Conservation (phyloP, 257 asterid species). For the Rehmannia glutinosa region DNA sequence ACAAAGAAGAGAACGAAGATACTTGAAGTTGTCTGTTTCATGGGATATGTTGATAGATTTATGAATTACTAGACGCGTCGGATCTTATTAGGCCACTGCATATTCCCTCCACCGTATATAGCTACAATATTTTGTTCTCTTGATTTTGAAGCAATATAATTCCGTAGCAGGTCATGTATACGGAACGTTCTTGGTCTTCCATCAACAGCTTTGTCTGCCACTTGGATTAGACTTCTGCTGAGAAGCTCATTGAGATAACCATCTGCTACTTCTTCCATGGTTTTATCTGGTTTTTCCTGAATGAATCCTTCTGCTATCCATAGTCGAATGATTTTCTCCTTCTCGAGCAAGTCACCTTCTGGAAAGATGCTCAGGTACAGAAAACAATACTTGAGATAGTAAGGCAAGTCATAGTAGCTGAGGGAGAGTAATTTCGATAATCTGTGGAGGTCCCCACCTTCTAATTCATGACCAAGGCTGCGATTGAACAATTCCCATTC, state of each 20-base stretch:
- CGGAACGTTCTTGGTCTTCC: slow-evolving; percentile 6
- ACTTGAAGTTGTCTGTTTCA: neutral
- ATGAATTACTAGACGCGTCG: neutral
- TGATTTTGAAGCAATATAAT: neutral
- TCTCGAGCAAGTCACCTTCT: slow-evolving; percentile 6
- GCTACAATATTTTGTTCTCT: neutral
- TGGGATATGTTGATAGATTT: neutral
- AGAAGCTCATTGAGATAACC: slow-evolving; percentile 21
- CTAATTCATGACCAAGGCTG: neutral
- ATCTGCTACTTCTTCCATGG: slow-evolving; percentile 22
- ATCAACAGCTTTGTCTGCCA: neutral
- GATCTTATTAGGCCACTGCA: neutral
- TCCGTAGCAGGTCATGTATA: slow-evolving; percentile 21
- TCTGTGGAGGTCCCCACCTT: neutral
- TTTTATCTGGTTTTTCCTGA: slow-evolving; percentile 9
- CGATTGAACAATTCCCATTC: neutral
- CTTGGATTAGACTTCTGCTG: slow-evolving; percentile 29
- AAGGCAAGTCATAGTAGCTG: slow-evolving; percentile 11
- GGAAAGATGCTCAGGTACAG: slow-evolving; percentile 13
- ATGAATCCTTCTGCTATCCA: slow-evolving; percentile 34
- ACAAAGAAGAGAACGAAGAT: slow-evolving; percentile 13
- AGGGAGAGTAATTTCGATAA: neutral
- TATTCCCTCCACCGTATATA: neutral
- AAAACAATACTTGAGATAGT: neutral
- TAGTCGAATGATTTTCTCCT: neutral